Conservation (phyloP, 192 early-diverging fungal genomes). For the Dispira parvispora region DNA sequence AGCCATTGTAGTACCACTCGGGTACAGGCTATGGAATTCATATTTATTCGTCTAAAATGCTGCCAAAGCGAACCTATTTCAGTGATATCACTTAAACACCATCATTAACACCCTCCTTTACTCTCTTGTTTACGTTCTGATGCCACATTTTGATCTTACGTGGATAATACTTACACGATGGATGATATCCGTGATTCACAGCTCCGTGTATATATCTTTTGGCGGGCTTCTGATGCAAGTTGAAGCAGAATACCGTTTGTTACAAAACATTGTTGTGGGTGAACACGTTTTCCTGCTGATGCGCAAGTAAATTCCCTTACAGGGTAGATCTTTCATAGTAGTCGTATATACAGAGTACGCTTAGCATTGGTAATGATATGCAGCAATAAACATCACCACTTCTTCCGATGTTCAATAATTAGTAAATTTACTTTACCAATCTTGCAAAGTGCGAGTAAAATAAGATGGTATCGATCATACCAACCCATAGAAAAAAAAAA, state of each 20-base stretch:
- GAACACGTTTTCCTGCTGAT: constrained; percentile 86
- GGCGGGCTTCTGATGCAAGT: constrained; percentile 86
- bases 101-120: neutral
- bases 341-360: too few species aligned
- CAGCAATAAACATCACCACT: too few species aligned
- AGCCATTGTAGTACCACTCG: neutral
- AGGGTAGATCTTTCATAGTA: too few species aligned
- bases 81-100: neutral
- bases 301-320: constrained; percentile 31
- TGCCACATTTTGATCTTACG: neutral
- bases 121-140: neutral
- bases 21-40: neutral
- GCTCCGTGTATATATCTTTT: constrained; percentile 76
- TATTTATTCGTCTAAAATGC: neutral
- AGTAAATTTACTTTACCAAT: too few species aligned
- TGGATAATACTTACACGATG: neutral
- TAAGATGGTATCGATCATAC: too few species aligned
- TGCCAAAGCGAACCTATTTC: neutral
- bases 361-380: too few species aligned
- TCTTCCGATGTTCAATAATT: too few species aligned
- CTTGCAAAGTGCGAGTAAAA: too few species aligned
- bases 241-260: constrained; percentile 63
- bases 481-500: too few species aligned
- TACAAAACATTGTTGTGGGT: constrained; percentile 71
- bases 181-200: constrained; percentile 15